Base-by-base conservation (phyloP, 768 basidiomycete genomes). In the Pleurotus tuoliensis region DNA sequence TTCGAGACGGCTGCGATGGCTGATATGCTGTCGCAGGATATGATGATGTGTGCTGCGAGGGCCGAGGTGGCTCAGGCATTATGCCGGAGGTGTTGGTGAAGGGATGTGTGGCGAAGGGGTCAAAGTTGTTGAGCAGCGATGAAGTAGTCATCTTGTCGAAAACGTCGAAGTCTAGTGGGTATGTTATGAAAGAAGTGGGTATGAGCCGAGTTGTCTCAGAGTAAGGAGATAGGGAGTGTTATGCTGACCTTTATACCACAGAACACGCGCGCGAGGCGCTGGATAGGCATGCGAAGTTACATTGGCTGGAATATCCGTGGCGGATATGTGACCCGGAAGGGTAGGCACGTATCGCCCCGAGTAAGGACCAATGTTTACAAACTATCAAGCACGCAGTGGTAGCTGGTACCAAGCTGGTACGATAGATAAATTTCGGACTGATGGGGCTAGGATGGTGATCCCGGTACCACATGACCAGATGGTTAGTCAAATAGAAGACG, bases 101-200 rank as follows among this genome's bases (percentile, higher is more conserved):
- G 8, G 69, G 61, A 47, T 70, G 69, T 4, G 62, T 64, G 2
- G 64, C 66, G 58, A 69, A 68, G 38, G 69, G 69, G 53, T 70
- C 65, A 51, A 70, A 70, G n/a, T 63, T 64, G 41, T 55, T 34
- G 22, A 67, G 63, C 18, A 61, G 52, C 4, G 61, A 25, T 8
- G 67, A 69, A 38, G 61, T 27, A 20, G 54, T 45, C 54, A 55
- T 55, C 20, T 45, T 55, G 37, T 50, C 27, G 48, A 30, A 5
- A 25, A 15, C 20, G 48, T 50, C 41, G 15, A n/a, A 44, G 41
- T 44, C 41, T 44, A 25, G 34, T 18, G 11, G 20, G 30, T 49
- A 49, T 34, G 25, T 24, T 7, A n/a, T 16, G 41, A 5, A 40
- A 39, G 34, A 40, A 30, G 16, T n/a, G 22, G 16, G 38, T 22